Conservation (phyloP, 192 early-diverging fungal species). For the Linnemannia exigua region DNA sequence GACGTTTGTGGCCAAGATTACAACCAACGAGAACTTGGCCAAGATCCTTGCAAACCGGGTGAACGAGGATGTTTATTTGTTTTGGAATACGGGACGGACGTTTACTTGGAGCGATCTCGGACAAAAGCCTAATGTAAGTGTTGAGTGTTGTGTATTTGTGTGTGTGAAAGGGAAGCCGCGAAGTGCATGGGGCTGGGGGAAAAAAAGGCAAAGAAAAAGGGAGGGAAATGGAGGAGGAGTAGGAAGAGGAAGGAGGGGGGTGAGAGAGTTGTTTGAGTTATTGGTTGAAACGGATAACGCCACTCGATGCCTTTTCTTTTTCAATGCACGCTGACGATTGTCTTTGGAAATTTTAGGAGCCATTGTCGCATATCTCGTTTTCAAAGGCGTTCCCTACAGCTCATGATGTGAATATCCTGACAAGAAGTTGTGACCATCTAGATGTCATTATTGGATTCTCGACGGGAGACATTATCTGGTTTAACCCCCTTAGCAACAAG, state of each 20-base stretch:
- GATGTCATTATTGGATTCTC: slow-evolving; percentile 86
- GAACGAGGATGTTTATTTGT: slow-evolving; percentile 74
- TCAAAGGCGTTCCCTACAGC: slow-evolving; percentile 81
- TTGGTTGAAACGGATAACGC: not conserved
- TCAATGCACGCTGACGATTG: not conserved
- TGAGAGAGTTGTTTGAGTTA: not conserved
- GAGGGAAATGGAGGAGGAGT: not conserved
- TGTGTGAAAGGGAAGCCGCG: not conserved
- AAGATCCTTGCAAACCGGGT: slow-evolving; percentile 66
- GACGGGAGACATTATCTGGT: slow-evolving; percentile 83
- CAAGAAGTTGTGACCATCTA: slow-evolving; percentile 74
- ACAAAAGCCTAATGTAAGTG: slow-evolving; percentile 67
- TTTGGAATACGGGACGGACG: slow-evolving; percentile 77
- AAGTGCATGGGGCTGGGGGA: not conserved
- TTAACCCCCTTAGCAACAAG: slow-evolving; percentile 86
- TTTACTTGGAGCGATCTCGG: slow-evolving; percentile 80
- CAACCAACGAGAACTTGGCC: slow-evolving; percentile 77
- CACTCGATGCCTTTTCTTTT: not conserved
- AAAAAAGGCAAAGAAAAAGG: not conserved
- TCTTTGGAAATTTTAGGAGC: slow-evolving; percentile 68
- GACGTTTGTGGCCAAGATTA: slow-evolving; percentile 73
- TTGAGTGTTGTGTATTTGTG: not conserved
- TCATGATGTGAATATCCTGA: slow-evolving; percentile 86
- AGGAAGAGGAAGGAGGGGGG: not conserved
- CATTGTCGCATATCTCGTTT: slow-evolving; percentile 83